Conservation (phyloP, 176 grass and related monocot genomes). For the Aegilops longissima region DNA sequence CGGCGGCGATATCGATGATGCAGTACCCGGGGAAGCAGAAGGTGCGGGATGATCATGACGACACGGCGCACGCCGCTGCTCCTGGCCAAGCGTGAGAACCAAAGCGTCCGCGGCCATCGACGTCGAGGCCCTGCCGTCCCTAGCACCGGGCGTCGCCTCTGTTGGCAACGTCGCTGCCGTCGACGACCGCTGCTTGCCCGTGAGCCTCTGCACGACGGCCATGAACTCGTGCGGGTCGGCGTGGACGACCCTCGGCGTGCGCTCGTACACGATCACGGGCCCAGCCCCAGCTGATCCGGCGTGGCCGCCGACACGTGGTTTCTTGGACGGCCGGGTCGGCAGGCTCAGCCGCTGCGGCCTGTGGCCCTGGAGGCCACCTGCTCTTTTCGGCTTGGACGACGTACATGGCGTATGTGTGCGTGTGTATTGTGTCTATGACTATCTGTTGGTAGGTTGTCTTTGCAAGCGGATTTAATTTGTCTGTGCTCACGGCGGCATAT, state of each 20-base stretch:
- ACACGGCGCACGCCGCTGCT: neutral
- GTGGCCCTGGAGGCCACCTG: slow-evolving; percentile 20
- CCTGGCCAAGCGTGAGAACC: slow-evolving; percentile 23
- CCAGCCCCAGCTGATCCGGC: neutral
- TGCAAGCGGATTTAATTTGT: neutral
- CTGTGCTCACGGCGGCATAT: neutral
- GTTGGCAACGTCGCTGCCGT: neutral
- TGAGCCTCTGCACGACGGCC: slow-evolving; percentile 63
- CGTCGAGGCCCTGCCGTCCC: neutral
- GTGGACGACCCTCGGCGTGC: slow-evolving; percentile 53
- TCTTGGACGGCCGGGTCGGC: slow-evolving; percentile 22
- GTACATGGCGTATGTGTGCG: neutral
- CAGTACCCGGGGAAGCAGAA: neutral
- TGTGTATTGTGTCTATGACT: neutral
- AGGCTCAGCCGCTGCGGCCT: slow-evolving; percentile 38
- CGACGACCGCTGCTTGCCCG: slow-evolving; percentile 8
- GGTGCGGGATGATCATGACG: neutral
- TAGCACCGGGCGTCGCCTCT: too few relatives aligned
- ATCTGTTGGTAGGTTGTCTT: neutral
- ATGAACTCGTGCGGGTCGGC: slow-evolving; percentile 47
- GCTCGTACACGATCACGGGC: slow-evolving; percentile 54
- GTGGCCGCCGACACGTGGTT: neutral
- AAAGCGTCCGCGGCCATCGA: neutral
- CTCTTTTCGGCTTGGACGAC: slow-evolving; percentile 5
- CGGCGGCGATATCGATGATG: neutral